phyloP scores from a whole-genome alignment of 2,329 filamentous ascomycete genomes.

The Xylariaceae sp. region DNA sequence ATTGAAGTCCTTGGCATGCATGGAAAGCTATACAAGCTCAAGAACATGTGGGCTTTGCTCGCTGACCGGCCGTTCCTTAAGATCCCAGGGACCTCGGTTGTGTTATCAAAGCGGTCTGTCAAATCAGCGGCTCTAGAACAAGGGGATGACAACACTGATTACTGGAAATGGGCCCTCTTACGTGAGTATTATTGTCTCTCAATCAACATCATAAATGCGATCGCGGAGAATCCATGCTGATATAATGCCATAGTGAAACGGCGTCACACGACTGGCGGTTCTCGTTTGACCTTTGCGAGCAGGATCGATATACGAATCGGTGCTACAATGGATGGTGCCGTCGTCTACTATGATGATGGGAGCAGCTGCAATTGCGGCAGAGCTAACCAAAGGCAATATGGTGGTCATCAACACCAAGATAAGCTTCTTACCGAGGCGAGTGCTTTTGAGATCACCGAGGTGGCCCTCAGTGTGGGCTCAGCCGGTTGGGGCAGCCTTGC shows the following conservation, averaged over 20 bases:
- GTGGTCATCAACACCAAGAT: constrained; percentile 27
- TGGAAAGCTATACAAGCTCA: constrained; percentile 27
- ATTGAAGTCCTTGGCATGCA: constrained; percentile 35
- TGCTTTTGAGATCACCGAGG: constrained; percentile 22
- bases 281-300: constrained; percentile 31
- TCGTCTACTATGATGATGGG: constrained; percentile 41
- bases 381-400: constrained; percentile 19
- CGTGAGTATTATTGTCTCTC: neutral
- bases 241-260: constrained; percentile 18
- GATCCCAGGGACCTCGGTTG: constrained; percentile 34
- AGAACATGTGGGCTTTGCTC: constrained; percentile 33
- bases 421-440: constrained; percentile 19
- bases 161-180: constrained; percentile 29
- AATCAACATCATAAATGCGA: too few relatives aligned
- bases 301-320: constrained; percentile 42
- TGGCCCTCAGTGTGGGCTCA: constrained; percentile 22
- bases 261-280: constrained; percentile 19
- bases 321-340: constrained; percentile 38
- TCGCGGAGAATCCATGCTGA: neutral
- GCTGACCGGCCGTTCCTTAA: constrained; percentile 26
- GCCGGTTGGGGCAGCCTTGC: constrained; percentile 4
- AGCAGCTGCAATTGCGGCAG: constrained; percentile 37
- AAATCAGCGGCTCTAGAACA: constrained; percentile 1
- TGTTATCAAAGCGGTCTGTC: constrained; percentile 34
- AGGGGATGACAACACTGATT: neutral